Percentiles rank a stretch among this genome's conserved stretches.
Conservation (phyloP, 352 stramenopile species). For the Aphanomyces invadans region DNA sequence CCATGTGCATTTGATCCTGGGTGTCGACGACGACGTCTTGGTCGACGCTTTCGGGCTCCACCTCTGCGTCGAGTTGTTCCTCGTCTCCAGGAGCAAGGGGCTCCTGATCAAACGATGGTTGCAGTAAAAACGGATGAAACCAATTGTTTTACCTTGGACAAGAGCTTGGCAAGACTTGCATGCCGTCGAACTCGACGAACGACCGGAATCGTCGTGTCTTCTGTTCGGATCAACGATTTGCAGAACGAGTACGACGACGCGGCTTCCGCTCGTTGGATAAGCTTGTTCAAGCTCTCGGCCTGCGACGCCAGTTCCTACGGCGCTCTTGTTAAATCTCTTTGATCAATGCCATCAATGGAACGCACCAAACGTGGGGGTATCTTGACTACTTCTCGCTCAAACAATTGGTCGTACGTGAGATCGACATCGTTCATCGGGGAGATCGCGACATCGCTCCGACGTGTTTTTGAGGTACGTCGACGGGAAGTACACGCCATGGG, state of each 20-base stretch:
- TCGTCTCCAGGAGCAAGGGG: too few relatives aligned
- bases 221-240: not conserved
- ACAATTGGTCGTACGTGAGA: slow-evolving; percentile 11
- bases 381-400: slow-evolving; percentile 11
- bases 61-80: not conserved
- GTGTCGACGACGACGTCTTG: not conserved
- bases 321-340: not conserved
- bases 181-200: not conserved
- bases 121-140: not conserved
- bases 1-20: not conserved
- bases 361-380: slow-evolving; percentile 14
- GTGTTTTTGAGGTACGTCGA: not conserved
- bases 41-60: not conserved
- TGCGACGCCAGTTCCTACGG: slow-evolving; percentile 18
- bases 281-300: not conserved
- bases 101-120: too few relatives aligned
- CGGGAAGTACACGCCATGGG: not conserved
- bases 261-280: slow-evolving; percentile 2
- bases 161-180: not conserved
- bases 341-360: not conserved
- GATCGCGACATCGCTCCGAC: not conserved
- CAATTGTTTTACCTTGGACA: slow-evolving; percentile 2
- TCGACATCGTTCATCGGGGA: not conserved
- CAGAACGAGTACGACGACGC: not conserved
- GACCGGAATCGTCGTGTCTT: not conserved